Percentiles rank a stretch among this genome's conserved stretches.
phyloP scores from a whole-genome alignment of 306 rosid genomes.

The Dalbergia cultrata region DNA sequence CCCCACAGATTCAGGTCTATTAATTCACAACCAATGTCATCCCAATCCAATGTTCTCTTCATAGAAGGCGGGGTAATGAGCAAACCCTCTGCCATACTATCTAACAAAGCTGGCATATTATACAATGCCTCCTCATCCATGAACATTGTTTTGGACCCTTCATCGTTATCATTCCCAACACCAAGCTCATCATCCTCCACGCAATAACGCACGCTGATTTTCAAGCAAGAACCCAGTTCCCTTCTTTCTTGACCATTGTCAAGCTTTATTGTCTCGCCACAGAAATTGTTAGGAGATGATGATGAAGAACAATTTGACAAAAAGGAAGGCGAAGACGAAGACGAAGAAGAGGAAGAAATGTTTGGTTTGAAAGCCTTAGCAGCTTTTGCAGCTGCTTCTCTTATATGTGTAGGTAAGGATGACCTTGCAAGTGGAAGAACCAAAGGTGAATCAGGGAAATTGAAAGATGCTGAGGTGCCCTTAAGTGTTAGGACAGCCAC shows the following conservation, averaged over 20 bases:
- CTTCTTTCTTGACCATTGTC: too few species aligned
- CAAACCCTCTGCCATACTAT: constrained; percentile 50
- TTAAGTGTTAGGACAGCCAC: constrained; percentile 49
- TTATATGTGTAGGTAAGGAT: constrained; percentile 28
- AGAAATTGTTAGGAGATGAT: too few species aligned
- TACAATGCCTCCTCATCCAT: constrained; percentile 49
- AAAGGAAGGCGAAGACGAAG: too few species aligned
- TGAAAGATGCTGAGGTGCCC: constrained; percentile 43
- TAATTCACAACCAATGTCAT: not conserved
- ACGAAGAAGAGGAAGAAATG: too few species aligned
- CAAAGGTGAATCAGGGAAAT: constrained; percentile 41
- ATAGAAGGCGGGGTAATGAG: constrained; percentile 37
- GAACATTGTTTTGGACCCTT: not conserved
- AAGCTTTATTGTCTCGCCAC: too few species aligned
- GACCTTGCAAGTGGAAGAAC: constrained; percentile 44
- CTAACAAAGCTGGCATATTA: constrained; percentile 48
- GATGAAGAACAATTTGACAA: too few species aligned
- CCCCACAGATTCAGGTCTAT: constrained; percentile 32
- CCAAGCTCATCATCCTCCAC: too few species aligned
- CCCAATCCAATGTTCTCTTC: constrained; percentile 20
- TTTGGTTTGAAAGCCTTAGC: not conserved
- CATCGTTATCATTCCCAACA: too few species aligned
- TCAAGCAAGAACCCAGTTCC: too few species aligned
- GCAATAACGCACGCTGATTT: too few species aligned
- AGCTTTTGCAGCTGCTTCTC: constrained; percentile 31